Base-by-base conservation (phyloP, 169 alveolate genomes). In the Plasmodium ovale region DNA sequence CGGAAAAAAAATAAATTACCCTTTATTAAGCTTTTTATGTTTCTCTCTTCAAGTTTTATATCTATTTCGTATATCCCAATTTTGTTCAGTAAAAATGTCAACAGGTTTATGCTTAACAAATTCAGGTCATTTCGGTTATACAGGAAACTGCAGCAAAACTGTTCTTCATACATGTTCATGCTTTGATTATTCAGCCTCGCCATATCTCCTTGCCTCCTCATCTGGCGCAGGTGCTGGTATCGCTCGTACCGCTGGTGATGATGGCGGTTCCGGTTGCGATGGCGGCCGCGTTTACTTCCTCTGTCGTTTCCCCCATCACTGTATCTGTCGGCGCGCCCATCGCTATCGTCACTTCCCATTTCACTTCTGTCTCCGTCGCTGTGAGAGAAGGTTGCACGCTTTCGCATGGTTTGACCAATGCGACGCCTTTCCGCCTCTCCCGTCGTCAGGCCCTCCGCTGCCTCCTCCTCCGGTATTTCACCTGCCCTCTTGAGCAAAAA, bases 151-250 rank as follows among this genome's bases (percentile, higher is more conserved):
- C 82, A 65, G 21, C 90, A 82, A 69, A 51, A 82, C n/a, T 44
- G 19, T 82, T 82, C 90, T 53, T 82, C 90, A 31, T 82, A 82
- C n/a, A 82, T 25, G 39, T 82, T 82, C n/a, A 82, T 19, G 4
- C 90, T 82, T 35, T 21, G 51, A n/a, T 67, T 82, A 25, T 65
- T 82, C 16, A 82, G 35, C n/a, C 65, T 79, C 2, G 65, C 44
- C 53, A 65, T 64, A 19, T 82, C 65, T 21, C 33, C 49, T 9
- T 31, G 12, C n/a, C 31, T 49, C 5, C 27, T 42, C 2, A 16
- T 0, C n/a, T 58, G 21, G 37, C 19, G 14, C 51, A 21, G 31
- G 2, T 35, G 54, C 39, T 33, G 59, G 4, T 19, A 14, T 21
- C 23, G 16, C 3, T 74, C 51, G 5, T 58, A n/a, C n/a, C n/a